phyloP scores from a whole-genome alignment of 306 rosid species.

The Medicago ruthenica region DNA sequence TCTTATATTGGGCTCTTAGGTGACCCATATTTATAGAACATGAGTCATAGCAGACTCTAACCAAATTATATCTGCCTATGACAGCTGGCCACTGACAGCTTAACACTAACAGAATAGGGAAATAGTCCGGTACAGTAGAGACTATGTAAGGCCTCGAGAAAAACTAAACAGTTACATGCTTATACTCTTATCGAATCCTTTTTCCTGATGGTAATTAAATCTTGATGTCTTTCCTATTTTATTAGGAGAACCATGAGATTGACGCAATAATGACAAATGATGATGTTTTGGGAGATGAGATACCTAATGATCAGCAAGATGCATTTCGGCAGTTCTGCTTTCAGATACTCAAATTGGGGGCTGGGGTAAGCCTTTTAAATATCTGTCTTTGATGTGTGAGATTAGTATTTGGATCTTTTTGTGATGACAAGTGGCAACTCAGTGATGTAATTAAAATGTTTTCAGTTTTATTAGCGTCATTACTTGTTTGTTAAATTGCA shows the following conservation, averaged over 20 bases:
- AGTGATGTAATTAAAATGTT: slow-evolving; percentile 15
- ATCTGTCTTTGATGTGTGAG: slow-evolving; percentile 11
- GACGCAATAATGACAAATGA: slow-evolving; percentile 81
- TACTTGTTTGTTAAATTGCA: slow-evolving; percentile 33
- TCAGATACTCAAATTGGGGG: slow-evolving; percentile 77
- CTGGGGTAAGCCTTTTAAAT: slow-evolving; percentile 65
- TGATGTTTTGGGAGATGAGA: slow-evolving; percentile 97
- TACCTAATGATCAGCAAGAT: slow-evolving; percentile 90
- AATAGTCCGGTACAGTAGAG: neutral
- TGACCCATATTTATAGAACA: neutral
- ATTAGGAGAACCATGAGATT: slow-evolving; percentile 71
- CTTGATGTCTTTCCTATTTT: slow-evolving; percentile 32
- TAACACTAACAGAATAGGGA: slow-evolving; percentile 3
- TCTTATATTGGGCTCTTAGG: slow-evolving; percentile 3
- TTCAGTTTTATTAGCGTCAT: slow-evolving; percentile 7
- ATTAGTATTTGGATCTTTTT: slow-evolving; percentile 10
- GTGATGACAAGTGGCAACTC: slow-evolving; percentile 14
- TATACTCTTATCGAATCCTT: slow-evolving; percentile 8
- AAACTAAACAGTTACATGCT: neutral
- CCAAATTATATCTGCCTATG: neutral
- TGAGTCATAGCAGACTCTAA: slow-evolving; percentile 1
- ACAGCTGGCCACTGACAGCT: neutral
- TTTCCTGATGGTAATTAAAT: slow-evolving; percentile 13
- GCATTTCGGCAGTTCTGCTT: slow-evolving; percentile 84
- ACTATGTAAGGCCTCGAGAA: neutral